phyloP scores from a whole-genome alignment of 1,284 basidiomycete species.

The Apiotrichum porosum region DNA sequence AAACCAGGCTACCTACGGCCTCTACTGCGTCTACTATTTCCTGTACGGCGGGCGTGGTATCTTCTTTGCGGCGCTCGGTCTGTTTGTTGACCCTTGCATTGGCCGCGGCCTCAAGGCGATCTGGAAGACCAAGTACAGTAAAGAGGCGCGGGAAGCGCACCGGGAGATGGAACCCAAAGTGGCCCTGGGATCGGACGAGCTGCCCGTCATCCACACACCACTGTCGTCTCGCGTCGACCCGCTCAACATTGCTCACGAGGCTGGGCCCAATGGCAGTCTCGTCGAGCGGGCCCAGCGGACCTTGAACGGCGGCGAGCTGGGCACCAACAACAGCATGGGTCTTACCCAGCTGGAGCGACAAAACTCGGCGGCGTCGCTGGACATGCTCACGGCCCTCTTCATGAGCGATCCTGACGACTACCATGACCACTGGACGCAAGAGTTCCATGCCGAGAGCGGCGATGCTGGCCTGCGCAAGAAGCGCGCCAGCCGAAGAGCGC shows the following conservation, averaged over 20 bases:
- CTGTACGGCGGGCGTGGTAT: conserved; percentile 18
- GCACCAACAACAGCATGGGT: background rate
- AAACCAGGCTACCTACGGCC: conserved; percentile 6
- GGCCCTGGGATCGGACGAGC: background rate
- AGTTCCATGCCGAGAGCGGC: background rate
- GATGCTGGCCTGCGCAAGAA: background rate
- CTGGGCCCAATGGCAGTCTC: background rate
- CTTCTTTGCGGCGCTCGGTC: conserved; percentile 10
- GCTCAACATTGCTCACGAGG: background rate
- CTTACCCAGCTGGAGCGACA: background rate
- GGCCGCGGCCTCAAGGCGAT: conserved; percentile 7
- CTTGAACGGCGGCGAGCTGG: background rate
- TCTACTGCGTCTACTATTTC: conserved; percentile 21
- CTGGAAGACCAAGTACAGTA: conserved; percentile 1
- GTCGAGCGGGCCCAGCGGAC: background rate
- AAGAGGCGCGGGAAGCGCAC: background rate
- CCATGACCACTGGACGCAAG: conserved; percentile 3
- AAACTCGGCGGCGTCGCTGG: conserved; percentile 7
- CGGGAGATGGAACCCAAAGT: background rate
- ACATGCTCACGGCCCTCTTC: conserved; percentile 13
- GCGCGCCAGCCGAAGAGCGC: background rate
- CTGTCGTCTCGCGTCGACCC: background rate
- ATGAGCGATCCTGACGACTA: conserved; percentile 8
- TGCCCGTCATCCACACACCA: background rate
- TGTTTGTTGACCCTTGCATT: conserved; percentile 18